Evolutionary conservation across 192 early-diverging fungal genomes (phyloP).

Genomic region (Rhizoclosmatium sp.): DNA sequence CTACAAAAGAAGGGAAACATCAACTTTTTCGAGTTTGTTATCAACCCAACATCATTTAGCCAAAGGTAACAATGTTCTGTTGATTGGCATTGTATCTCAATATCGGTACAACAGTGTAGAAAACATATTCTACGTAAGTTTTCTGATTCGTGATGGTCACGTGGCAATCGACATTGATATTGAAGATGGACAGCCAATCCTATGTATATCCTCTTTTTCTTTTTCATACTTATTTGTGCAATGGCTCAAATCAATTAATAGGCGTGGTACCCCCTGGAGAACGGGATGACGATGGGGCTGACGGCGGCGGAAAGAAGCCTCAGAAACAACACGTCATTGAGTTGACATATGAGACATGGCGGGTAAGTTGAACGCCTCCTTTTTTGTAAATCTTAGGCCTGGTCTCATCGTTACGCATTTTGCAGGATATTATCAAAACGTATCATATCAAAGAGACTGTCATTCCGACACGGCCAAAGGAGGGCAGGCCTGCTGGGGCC

Average conservation of each 20-base stretch:
- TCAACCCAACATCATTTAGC: conserved; percentile 89
- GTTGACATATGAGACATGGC: conserved; percentile 9
- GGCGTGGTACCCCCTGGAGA: neutral
- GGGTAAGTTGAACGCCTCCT: neutral
- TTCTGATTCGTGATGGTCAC: conserved; percentile 86
- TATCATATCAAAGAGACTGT: neutral
- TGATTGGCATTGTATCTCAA: neutral
- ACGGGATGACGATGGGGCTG: neutral
- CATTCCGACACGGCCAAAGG: neutral
- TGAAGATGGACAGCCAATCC: conserved; percentile 47
- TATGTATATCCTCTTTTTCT: neutral
- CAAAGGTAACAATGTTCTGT: conserved; percentile 64
- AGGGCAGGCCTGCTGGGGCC: neutral
- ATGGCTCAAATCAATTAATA: neutral
- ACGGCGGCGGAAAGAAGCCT: neutral
- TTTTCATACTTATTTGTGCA: neutral
- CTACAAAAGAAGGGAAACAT: conserved; percentile 59
- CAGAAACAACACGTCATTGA: conserved; percentile 34
- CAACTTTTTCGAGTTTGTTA: conserved; percentile 81
- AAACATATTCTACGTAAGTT: conserved; percentile 98
- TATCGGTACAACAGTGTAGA: conserved; percentile 63
- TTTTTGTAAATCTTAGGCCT: neutral
- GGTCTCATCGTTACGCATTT: neutral
- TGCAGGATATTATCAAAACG: conserved; percentile 2
- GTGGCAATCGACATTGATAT: conserved; percentile 79